These are phyloP conservation scores for Hypomontagnella monticulosa DNA, from an alignment of 495 filamentous ascomycete genomes.

Conservation along the genomic window DNA sequence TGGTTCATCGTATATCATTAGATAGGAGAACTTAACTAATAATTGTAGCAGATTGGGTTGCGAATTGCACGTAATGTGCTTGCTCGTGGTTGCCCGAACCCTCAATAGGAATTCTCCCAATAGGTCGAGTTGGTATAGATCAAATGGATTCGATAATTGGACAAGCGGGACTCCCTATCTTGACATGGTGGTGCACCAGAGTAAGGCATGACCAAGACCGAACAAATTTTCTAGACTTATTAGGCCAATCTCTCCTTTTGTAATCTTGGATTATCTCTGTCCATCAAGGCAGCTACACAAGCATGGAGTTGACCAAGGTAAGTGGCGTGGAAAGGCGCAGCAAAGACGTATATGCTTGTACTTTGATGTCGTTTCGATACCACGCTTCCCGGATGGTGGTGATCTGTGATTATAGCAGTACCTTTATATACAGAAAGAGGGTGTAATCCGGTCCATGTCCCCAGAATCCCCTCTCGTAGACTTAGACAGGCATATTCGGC, in stretches of 20 bases:
- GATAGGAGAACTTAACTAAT: not conserved
- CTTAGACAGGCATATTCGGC: not conserved
- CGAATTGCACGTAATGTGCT: not conserved
- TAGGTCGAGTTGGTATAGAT: not conserved
- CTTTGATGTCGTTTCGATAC: not conserved
- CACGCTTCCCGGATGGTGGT: conserved; percentile 1
- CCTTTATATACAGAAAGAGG: conserved; percentile 34
- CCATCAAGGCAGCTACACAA: not conserved
- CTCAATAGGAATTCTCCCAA: conserved; percentile 1
- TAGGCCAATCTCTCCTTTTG: conserved; percentile 2
- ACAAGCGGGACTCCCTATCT: not conserved
- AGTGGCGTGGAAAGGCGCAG: not conserved
- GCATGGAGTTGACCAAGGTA: too few relatives aligned
- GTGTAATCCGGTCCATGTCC: conserved; percentile 15
- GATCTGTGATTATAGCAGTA: conserved; percentile 7
- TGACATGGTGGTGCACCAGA: conserved; percentile 19
- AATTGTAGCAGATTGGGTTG: not conserved
- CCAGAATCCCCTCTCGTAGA: conserved; percentile 7
- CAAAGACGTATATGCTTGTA: conserved; percentile 3
- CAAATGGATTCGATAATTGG: conserved; percentile 11
- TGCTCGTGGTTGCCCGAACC: conserved; percentile 2
- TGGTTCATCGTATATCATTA: not conserved
- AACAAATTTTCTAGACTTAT: not conserved
- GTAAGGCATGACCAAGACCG: not conserved
- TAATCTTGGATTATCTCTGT: not conserved